Evolutionary conservation across 1,284 basidiomycete genomes (phyloP), one percentile per base, ranked within the genome.

Genomic region (Athelia sp.): DNA sequence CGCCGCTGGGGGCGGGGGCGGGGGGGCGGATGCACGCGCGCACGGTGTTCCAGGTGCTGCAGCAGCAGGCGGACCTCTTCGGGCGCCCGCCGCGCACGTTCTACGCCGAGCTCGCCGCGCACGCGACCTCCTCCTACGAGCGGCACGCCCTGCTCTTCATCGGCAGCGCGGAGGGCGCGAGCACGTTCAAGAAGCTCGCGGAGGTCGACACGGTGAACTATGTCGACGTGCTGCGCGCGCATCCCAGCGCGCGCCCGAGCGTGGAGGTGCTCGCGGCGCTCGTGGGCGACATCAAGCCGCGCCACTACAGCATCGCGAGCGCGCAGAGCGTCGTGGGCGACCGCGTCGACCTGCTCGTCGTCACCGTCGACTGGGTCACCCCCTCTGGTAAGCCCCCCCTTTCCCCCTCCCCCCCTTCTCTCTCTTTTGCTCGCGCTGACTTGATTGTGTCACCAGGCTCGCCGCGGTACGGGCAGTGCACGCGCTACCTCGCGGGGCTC

Each of bases 251-350:
- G 18, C 77, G 78, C 56, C 90, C 92, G 11, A 77, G 80, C 24
- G 82, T 95, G 45, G 88, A 91, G 69, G 80, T 79, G 52, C 78
- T 97, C n/a, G 92, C 93, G 63, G 87, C 89, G 66, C 68, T 98
- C 58, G 73, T 97, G 47, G 90, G 89, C 6, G 93, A 98, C 66
- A 96, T 95, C 75, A 94, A 98, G 71, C 95, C 96, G 4, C 81
- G 97, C 58, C 97, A 99, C 71, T 99, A 99, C 71, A 96, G 93
- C 68, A 99, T 99, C 61, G 96, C 96, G 22, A 94, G 90, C 57
- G 84, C 93, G 29, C 94, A 99, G 69, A 87, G 87, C 58, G 94
- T 91, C 44, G 94, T 99, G 13, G 97, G 97, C 11, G 82, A 98
- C 65, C 83, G 88, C 48, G 93, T 99, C 15, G 94, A 99, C 69